A percentile compares a stretch with the other conserved stretches of the same genome.
Evolutionary conservation across 352 stramenopile species (phyloP).

Genomic region (Phytopythium kandeliae): DNA sequence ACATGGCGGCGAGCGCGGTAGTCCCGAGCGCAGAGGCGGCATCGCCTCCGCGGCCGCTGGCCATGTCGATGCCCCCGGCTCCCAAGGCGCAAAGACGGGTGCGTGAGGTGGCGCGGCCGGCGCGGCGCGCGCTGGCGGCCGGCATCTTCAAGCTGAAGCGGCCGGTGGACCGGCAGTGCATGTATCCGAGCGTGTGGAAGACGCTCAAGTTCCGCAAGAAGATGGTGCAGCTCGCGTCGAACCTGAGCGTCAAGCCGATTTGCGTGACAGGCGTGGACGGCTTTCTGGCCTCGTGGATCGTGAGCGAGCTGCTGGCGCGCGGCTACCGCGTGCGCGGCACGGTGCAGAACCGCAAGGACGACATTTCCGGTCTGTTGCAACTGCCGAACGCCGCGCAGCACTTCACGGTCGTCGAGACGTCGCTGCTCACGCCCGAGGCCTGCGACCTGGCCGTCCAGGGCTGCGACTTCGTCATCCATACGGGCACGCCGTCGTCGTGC

Average conservation of each 20-base stretch:
- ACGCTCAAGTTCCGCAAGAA: slow-evolving; percentile 77
- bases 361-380: slow-evolving; percentile 71
- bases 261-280: slow-evolving; percentile 84
- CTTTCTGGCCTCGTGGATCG: slow-evolving; percentile 84
- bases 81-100: slow-evolving; percentile 21
- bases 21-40: not conserved
- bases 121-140: slow-evolving; percentile 6
- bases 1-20: slow-evolving; percentile 9
- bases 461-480: slow-evolving; percentile 89
- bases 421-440: slow-evolving; percentile 78
- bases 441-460: slow-evolving; percentile 86
- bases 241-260: slow-evolving; percentile 71
- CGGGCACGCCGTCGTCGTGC: slow-evolving; percentile 79
- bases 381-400: slow-evolving; percentile 71
- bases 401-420: slow-evolving; percentile 85
- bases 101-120: slow-evolving; percentile 22
- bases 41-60: slow-evolving; percentile 4
- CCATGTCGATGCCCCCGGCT: slow-evolving; percentile 6
- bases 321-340: slow-evolving; percentile 82
- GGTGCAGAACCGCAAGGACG: slow-evolving; percentile 81
- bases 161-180: slow-evolving; percentile 35
- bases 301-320: slow-evolving; percentile 64
- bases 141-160: slow-evolving; percentile 22
- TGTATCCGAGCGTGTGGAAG: slow-evolving; percentile 84
- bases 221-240: slow-evolving; percentile 69